These are phyloP conservation scores for Lophiotrema nucula DNA, from an alignment of 495 filamentous ascomycete species.

Conservation along the genomic window DNA sequence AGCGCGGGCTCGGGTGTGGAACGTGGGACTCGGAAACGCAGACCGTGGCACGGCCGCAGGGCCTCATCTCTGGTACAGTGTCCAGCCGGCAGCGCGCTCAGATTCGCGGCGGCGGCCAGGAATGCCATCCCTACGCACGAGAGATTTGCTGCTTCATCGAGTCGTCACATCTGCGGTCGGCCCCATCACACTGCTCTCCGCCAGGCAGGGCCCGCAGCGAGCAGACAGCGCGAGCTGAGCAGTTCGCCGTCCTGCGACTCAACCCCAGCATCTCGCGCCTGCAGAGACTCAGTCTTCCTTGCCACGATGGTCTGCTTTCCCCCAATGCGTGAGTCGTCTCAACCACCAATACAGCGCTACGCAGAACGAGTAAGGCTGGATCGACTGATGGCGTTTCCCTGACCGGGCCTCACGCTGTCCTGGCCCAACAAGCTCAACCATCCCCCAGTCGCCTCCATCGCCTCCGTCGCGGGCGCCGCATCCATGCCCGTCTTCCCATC, in stretches of 20 bases:
- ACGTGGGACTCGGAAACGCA: conserved; percentile 8
- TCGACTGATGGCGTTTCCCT: conserved; percentile 17
- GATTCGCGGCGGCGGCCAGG: too few species aligned
- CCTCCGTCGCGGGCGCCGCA: neutral
- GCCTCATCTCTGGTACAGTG: neutral
- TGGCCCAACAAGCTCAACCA: conserved; percentile 6
- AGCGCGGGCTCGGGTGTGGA: too few species aligned
- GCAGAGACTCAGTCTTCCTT: neutral
- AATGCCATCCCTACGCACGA: too few species aligned
- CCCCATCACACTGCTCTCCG: too few species aligned
- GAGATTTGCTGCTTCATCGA: too few species aligned
- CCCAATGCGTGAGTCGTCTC: neutral
- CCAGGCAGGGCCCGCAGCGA: too few species aligned
- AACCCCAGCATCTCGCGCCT: neutral
- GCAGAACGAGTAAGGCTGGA: conserved; percentile 19
- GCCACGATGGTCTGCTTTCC: neutral
- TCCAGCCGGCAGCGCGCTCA: too few species aligned
- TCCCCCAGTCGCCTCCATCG: conserved; percentile 10
- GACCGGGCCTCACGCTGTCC: too few species aligned
- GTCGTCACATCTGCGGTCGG: too few species aligned
- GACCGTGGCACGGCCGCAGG: neutral
- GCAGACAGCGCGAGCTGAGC: conserved; percentile 10
- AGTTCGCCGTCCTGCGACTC: neutral
- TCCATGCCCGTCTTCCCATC: conserved; percentile 19
- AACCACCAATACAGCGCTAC: conserved; percentile 13